phyloP scores from a whole-genome alignment of 164 flowering plant species.

The Nelumbo lutea region DNA sequence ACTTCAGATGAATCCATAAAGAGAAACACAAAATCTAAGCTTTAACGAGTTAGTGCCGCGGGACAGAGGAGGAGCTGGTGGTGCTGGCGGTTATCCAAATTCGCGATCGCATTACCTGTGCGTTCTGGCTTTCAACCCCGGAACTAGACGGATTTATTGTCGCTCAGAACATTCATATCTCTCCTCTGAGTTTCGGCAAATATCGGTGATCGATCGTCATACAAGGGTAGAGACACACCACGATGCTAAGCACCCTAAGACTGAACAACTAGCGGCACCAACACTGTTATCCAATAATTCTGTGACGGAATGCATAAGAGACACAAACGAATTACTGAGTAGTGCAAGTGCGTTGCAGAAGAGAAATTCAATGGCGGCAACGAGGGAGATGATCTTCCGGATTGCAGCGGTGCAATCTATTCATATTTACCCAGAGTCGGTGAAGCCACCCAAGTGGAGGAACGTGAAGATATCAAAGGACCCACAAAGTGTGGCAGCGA shows the following conservation, averaged over 20 bases:
- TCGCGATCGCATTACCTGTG: no score
- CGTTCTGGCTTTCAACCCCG: no score
- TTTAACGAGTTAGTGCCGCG: no score
- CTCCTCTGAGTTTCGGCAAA: no score
- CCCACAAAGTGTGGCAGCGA: slow-evolving; percentile 60
- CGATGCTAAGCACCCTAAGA: slow-evolving; percentile 56
- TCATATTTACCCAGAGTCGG: slow-evolving; percentile 56
- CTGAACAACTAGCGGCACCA: slow-evolving; percentile 17
- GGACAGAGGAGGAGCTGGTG: no score
- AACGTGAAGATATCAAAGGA: slow-evolving; percentile 60
- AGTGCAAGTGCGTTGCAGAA: slow-evolving; percentile 7
- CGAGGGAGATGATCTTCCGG: slow-evolving; percentile 59
- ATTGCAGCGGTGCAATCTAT: slow-evolving; percentile 63
- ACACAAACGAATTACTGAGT: not conserved
- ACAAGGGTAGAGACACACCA: slow-evolving; percentile 42
- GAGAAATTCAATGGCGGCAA: no score
- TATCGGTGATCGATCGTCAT: not conserved
- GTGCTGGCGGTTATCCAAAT: no score
- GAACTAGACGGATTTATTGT: no score
- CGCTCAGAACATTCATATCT: no score
- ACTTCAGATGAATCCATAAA: no score
- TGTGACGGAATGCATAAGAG: not conserved
- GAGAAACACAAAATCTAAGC: no score
- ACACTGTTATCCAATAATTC: not conserved
- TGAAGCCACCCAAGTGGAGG: slow-evolving; percentile 53